Percentiles rank a stretch among this genome's conserved stretches.
Conservation (phyloP, 164 flowering plant genomes). For the Euptelea pleiosperma region DNA sequence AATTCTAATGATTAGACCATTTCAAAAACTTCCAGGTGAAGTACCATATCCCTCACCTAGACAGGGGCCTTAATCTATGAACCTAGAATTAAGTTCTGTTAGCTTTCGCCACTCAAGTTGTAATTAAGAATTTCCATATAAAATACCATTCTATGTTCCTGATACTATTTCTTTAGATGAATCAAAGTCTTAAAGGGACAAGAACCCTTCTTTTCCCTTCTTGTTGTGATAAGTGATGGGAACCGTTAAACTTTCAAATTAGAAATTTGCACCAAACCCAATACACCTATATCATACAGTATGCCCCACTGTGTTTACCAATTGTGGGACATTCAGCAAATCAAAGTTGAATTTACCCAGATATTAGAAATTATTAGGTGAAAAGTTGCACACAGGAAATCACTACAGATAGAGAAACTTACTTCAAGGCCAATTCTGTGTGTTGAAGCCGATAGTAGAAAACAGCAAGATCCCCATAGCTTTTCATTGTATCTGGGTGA, state of each 20-base stretch:
- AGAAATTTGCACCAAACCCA: not conserved
- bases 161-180: too few species aligned
- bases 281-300: not conserved
- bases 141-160: too few species aligned
- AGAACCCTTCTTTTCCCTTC: too few species aligned
- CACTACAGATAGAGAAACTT: conserved; percentile 21
- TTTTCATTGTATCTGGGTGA: conserved; percentile 98
- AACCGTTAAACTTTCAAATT: not conserved
- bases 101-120: too few species aligned
- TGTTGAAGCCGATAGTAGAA: conserved; percentile 95
- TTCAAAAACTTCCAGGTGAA: too few species aligned
- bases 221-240: not conserved
- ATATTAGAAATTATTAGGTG: not conserved
- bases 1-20: too few species aligned
- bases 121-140: too few species aligned
- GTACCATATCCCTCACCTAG: too few species aligned
- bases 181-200: too few species aligned
- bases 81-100: too few species aligned
- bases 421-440: conserved; percentile 92
- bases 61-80: too few species aligned
- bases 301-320: conserved; percentile 2
- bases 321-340: not conserved
- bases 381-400: not conserved
- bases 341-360: not conserved
- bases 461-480: conserved; percentile 95